Evolutionary conservation across 257 asterid genomes (phyloP).

Genomic region (Nicotiana sylvestris): DNA sequence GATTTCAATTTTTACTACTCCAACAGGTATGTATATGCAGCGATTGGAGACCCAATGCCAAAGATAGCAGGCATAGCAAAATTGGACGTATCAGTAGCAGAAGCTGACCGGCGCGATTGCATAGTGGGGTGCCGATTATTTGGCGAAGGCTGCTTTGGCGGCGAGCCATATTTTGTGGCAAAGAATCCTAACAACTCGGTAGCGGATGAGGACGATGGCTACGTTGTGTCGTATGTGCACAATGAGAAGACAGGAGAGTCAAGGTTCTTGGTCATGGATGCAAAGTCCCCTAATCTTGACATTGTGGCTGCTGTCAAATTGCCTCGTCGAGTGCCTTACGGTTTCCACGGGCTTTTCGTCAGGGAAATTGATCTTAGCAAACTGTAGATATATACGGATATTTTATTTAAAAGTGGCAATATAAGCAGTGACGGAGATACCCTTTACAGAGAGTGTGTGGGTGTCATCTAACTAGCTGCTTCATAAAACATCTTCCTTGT

Average conservation of each 20-base stretch:
- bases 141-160: constrained; percentile 30
- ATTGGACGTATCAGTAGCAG: constrained; percentile 33
- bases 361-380: constrained; percentile 39
- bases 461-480: too few species aligned
- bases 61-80: constrained; percentile 37
- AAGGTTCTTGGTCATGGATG: too few species aligned
- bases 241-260: too few species aligned
- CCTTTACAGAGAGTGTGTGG: too few species aligned
- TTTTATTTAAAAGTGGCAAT: not conserved
- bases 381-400: constrained; percentile 10
- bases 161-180: constrained; percentile 48
- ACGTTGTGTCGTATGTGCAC: too few species aligned
- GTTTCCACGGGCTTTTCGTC: constrained; percentile 77
- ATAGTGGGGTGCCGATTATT: constrained; percentile 31
- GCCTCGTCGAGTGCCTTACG: constrained; percentile 74
- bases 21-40: constrained; percentile 36
- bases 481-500: too few species aligned
- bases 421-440: too few species aligned
- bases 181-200: not conserved
- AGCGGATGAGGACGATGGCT: too few species aligned
- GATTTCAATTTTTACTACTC: not conserved
- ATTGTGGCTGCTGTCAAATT: constrained; percentile 58
- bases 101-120: constrained; percentile 33
- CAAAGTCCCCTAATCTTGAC: constrained; percentile 43
- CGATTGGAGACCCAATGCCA: constrained; percentile 39